Evolutionary conservation across 2,329 filamentous ascomycete species (phyloP).

Genomic region (Alternaria postmessia): DNA sequence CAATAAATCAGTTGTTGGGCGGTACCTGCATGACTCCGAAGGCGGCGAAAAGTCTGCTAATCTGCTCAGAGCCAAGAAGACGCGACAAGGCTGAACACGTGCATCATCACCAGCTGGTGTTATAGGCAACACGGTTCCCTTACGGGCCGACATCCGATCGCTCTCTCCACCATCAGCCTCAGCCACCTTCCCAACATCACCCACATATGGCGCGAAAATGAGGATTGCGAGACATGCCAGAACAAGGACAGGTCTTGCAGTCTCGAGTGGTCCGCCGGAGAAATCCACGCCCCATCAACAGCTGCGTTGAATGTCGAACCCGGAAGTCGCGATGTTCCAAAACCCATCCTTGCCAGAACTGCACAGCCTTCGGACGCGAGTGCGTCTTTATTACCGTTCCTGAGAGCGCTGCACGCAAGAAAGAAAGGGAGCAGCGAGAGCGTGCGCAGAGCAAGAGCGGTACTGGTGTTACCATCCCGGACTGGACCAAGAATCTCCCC

Average conservation of each 20-base stretch:
- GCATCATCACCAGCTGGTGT: conserved; percentile 7
- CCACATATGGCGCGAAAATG: conserved; percentile 45
- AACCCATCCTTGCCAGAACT: conserved; percentile 51
- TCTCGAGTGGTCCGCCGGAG: conserved; percentile 50
- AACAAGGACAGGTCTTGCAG: conserved; percentile 48
- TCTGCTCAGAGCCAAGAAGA: conserved; percentile 14
- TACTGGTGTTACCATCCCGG: conserved; percentile 35
- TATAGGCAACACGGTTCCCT: conserved; percentile 17
- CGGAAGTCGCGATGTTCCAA: conserved; percentile 51
- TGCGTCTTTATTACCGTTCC: conserved; percentile 51
- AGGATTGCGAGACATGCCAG: conserved; percentile 46
- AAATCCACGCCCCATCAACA: conserved; percentile 52
- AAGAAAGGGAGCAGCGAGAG: conserved; percentile 47
- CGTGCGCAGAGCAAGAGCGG: conserved; percentile 39
- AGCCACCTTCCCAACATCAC: conserved; percentile 23
- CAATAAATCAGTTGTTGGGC: conserved; percentile 13
- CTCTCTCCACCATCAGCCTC: conserved; percentile 22
- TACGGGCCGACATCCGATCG: conserved; percentile 32
- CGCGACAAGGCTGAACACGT: conserved; percentile 30
- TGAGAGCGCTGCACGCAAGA: conserved; percentile 49
- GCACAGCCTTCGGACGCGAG: conserved; percentile 50
- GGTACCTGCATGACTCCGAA: conserved; percentile 36
- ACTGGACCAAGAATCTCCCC: conserved; percentile 50
- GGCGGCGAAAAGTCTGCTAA: conserved; percentile 28
- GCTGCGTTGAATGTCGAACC: conserved; percentile 50